phyloP scores from a whole-genome alignment of 345 rosid species.

The Kernera saxatilis region DNA sequence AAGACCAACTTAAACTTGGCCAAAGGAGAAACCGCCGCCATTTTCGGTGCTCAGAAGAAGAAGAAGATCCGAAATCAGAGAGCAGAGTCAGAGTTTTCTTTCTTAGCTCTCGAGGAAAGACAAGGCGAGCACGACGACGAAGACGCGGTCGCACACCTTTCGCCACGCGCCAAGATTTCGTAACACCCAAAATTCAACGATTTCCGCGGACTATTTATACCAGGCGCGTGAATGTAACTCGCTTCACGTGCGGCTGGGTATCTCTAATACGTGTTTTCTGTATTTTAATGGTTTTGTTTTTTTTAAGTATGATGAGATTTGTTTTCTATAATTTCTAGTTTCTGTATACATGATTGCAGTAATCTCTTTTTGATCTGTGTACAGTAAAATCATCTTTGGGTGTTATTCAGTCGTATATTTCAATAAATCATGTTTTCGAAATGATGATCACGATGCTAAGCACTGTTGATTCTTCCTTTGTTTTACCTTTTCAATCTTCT shows the following conservation, averaged over 20 bases:
- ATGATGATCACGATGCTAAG: too few relatives aligned
- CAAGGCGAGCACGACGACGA: conserved; percentile 25
- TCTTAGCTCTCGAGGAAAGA: not conserved
- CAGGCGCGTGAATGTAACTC: not conserved
- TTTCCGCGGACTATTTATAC: not conserved
- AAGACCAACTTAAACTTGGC: conserved; percentile 79
- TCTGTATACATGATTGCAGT: too few relatives aligned
- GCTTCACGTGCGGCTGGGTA: not conserved
- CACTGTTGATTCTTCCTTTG: too few relatives aligned
- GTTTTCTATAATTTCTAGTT: too few relatives aligned
- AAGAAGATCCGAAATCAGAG: not conserved
- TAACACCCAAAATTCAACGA: not conserved
- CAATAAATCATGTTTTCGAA: too few relatives aligned
- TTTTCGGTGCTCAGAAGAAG: conserved; percentile 6
- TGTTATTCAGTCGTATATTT: too few relatives aligned
- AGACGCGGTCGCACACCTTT: conserved; percentile 18
- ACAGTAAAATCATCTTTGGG: too few relatives aligned
- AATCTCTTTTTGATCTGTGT: too few relatives aligned
- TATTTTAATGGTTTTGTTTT: too few relatives aligned
- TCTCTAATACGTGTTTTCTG: not conserved
- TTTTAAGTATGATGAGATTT: too few relatives aligned
- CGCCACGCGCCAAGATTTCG: conserved; percentile 7
- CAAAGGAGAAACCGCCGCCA: conserved; percentile 70
- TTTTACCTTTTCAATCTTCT: not conserved
- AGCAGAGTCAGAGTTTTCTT: not conserved